These are phyloP conservation scores for Suhomyces sp. DNA, from an alignment of 805 yeast genomes.

Conservation along the genomic window DNA sequence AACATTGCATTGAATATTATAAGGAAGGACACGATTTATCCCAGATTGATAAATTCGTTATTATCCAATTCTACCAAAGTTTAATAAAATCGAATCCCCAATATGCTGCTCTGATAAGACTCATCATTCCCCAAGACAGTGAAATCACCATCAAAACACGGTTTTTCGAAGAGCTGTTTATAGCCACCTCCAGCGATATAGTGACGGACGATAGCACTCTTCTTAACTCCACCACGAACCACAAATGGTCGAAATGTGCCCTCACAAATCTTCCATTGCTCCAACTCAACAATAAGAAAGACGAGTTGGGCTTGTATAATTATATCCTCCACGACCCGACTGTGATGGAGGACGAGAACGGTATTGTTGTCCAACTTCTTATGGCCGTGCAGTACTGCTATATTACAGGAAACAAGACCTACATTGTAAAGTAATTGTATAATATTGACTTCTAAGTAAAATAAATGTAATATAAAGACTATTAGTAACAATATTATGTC, in stretches of 20 bases:
- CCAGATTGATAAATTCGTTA: constrained; percentile 21
- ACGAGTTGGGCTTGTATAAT: constrained; percentile 29
- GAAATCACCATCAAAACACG: constrained; percentile 26
- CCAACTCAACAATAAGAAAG: constrained; percentile 29
- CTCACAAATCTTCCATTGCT: constrained; percentile 36
- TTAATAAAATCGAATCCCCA: constrained; percentile 3
- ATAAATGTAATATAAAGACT: background rate
- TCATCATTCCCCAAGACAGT: constrained; percentile 13
- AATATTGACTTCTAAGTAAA: background rate
- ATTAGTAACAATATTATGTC: background rate
- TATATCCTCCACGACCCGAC: constrained; percentile 18
- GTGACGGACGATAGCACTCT: constrained; percentile 14
- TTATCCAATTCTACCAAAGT: constrained; percentile 14
- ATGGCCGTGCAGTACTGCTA: constrained; percentile 30
- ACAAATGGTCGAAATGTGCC: constrained; percentile 37
- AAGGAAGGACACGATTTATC: constrained; percentile 1
- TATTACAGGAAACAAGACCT: constrained; percentile 36
- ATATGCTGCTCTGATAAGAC: background rate
- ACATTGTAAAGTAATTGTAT: constrained; percentile 9
- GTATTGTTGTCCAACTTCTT: constrained; percentile 15
- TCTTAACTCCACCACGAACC: constrained; percentile 28
- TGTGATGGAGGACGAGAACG: constrained; percentile 5
- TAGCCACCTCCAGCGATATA: constrained; percentile 11
- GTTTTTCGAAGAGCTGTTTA: constrained; percentile 33
- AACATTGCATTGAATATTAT: constrained; percentile 14